Base-by-base conservation (phyloP, 192 early-diverging fungal genomes). In the Phycomyces nitens region DNA sequence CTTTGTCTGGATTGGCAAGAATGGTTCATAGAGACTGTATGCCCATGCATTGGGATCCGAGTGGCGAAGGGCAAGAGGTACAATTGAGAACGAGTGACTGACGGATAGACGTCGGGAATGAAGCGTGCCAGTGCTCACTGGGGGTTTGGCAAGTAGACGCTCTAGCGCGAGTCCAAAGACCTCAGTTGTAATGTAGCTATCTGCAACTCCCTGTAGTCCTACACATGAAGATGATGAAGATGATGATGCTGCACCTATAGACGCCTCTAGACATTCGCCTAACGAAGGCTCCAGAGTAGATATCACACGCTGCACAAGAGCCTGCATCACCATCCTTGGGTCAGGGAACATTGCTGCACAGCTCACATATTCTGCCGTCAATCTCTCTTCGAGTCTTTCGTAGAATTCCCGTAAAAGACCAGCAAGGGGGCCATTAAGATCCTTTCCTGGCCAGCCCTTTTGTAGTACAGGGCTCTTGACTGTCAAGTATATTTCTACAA, bases 21-120 rank as follows among this genome's bases (percentile, higher is more conserved):
- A 92, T 0, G 86, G 75, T 20, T 92, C 87, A 44, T 86, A 88
- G 2, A 90, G 58, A 5, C 80, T 66, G 27, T 71, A 72, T 0
- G 84, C 80, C 89, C 89, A 92, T 6, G 71, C 72, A 34, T 73
- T 70, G 34, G 72, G 65, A 65, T 80, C 76, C 0, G 66, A 63
- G 15, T 75, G 42, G 16, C 77, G 69, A 14, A 68, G 51, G 0
- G 58, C 56, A 2, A 72, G 34, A 10, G 72, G 66, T 15, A 61
- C 24, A 18, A 61, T 29, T 0, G 72, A 69, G 39, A 64, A 24
- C 1, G 69, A 60, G 23, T 27, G 66, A 12, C 54, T 54, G 29
- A 40, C 34, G 26, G 56, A 70, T 39, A 52, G 47, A 3, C 60
- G 43, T 24, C 58, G 53, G 3, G 53, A 53, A 21, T 47, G 49